A percentile compares a stretch with the other conserved stretches of the same genome.
Conservation (phyloP, 495 filamentous ascomycete genomes). For the Aspergillus haitiensis region DNA sequence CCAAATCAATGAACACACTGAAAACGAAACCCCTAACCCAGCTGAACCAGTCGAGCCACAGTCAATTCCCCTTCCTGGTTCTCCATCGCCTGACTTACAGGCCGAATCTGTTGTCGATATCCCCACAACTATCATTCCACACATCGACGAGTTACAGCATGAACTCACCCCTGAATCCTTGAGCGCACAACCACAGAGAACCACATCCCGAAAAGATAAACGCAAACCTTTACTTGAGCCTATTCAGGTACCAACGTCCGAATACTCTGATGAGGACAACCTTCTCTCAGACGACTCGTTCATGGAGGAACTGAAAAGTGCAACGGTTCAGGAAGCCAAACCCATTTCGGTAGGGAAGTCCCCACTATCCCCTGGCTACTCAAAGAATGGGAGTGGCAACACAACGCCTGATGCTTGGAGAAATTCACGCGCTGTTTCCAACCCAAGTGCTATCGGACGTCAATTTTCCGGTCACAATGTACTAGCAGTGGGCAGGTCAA, state of each 20-base stretch:
- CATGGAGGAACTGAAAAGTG: slow-evolving; percentile 84
- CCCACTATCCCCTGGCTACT: slow-evolving; percentile 68
- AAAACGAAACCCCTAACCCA: slow-evolving; percentile 16
- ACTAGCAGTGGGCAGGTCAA: slow-evolving; percentile 39
- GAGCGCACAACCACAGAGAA: slow-evolving; percentile 21
- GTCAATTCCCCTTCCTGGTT: slow-evolving; percentile 23
- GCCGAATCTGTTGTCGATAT: slow-evolving; percentile 24
- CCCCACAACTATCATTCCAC: slow-evolving; percentile 17
- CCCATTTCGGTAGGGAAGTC: slow-evolving; percentile 81
- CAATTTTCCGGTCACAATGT: slow-evolving; percentile 40
- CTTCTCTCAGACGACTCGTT: slow-evolving; percentile 81
- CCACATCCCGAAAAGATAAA: slow-evolving; percentile 41
- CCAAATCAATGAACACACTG: slow-evolving; percentile 25
- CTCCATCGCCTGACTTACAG: slow-evolving; percentile 25
- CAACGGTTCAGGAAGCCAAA: slow-evolving; percentile 79
- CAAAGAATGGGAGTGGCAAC: slow-evolving; percentile 38
- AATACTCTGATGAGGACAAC: slow-evolving; percentile 61
- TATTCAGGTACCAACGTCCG: slow-evolving; percentile 55
- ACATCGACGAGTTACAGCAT: slow-evolving; percentile 19
- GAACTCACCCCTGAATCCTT: slow-evolving; percentile 27
- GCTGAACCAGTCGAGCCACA: slow-evolving; percentile 20
- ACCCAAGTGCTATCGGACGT: slow-evolving; percentile 38
- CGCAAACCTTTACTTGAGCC: slow-evolving; percentile 53
- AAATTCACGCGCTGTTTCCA: slow-evolving; percentile 55
- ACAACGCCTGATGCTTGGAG: slow-evolving; percentile 36